phyloP scores from a whole-genome alignment of 768 basidiomycete species.

The Trichaptum fuscoviolaceum region DNA sequence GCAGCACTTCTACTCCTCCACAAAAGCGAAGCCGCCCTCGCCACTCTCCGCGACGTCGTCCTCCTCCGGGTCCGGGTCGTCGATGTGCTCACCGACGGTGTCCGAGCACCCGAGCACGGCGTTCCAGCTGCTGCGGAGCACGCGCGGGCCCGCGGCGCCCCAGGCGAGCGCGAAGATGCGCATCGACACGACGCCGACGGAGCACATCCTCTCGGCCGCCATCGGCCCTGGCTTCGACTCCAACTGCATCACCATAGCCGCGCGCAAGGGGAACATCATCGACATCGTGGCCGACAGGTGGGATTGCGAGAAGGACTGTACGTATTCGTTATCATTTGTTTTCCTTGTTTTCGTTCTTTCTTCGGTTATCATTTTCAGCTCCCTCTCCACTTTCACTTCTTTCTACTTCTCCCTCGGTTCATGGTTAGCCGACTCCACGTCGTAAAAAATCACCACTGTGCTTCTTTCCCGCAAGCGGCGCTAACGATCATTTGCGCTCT shows the following conservation, averaged over 20 bases:
- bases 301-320: constrained; percentile 22
- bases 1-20: not conserved
- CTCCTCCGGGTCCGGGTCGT: constrained; percentile 9
- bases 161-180: constrained; percentile 15
- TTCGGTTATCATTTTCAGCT: constrained; percentile 2
- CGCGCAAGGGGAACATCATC: constrained; percentile 18
- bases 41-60: not conserved
- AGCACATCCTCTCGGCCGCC: constrained; percentile 18
- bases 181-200: constrained; percentile 17
- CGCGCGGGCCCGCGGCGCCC: constrained; percentile 7
- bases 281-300: constrained; percentile 22
- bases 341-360: no score
- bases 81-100: constrained; percentile 6
- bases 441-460: not conserved
- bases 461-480: not conserved
- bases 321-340: constrained; percentile 12
- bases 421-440: not conserved
- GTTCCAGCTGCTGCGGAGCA: constrained; percentile 8
- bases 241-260: constrained; percentile 22
- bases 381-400: constrained; percentile 4
- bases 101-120: constrained; percentile 8
- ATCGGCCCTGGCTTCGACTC: constrained; percentile 19
- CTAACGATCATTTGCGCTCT: constrained; percentile 3
- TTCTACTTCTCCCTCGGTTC: not conserved
- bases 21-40: not conserved